Conservation (phyloP, 768 basidiomycete species). For the Boletus reticulatus region DNA sequence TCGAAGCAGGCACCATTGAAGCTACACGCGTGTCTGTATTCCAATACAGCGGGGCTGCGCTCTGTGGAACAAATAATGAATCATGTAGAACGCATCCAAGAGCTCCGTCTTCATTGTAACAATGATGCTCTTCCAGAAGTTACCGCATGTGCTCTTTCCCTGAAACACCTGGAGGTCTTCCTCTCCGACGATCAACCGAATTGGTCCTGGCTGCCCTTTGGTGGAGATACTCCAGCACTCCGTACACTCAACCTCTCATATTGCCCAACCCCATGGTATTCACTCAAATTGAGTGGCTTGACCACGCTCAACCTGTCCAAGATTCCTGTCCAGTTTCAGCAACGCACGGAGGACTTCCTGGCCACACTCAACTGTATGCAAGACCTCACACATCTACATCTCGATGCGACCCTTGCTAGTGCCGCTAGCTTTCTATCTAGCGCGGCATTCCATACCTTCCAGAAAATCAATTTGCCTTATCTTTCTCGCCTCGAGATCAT, state of each 20-base stretch:
- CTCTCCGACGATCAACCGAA: no score
- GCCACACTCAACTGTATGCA: constrained; percentile 35
- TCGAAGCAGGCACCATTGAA: not conserved
- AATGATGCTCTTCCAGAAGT: not conserved
- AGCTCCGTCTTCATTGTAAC: not conserved
- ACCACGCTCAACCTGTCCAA: constrained; percentile 33
- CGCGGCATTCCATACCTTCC: not conserved
- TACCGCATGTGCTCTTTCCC: not conserved
- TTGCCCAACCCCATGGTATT: not conserved
- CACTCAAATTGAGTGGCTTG: constrained; percentile 23
- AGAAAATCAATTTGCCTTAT: not conserved
- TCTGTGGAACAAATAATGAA: not conserved
- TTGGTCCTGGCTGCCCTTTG: not conserved
- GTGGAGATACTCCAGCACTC: not conserved
- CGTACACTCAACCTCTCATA: not conserved
- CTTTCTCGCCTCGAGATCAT: constrained; percentile 6
- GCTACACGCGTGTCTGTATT: not conserved
- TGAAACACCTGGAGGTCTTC: not conserved
- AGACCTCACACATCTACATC: constrained; percentile 29
- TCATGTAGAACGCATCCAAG: constrained; percentile 1
- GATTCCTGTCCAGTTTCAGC: constrained; percentile 20
- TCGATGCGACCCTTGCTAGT: constrained; percentile 30
- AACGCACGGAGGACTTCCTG: constrained; percentile 31
- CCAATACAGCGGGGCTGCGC: no score
- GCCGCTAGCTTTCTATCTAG: not conserved